These are phyloP conservation scores for Fragaria vesca DNA, from an alignment of 306 rosid genomes.

Conservation along the genomic window DNA sequence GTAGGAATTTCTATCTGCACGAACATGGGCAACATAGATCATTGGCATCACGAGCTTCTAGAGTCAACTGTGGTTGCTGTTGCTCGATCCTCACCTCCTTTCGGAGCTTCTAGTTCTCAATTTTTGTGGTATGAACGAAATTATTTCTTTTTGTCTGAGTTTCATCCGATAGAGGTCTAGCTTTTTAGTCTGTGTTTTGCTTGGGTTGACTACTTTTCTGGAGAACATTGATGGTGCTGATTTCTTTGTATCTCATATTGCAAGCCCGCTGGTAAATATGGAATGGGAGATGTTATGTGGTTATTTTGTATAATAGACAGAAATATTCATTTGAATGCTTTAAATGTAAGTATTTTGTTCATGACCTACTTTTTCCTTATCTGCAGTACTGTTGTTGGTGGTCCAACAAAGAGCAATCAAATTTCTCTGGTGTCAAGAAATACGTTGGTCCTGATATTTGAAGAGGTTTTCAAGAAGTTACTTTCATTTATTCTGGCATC, in stretches of 20 bases:
- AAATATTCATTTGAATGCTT: constrained; percentile 11
- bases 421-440: constrained; percentile 61
- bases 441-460: constrained; percentile 52
- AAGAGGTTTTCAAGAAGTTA: constrained; percentile 66
- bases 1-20: constrained; percentile 28
- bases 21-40: constrained; percentile 42
- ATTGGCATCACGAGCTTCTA: constrained; percentile 69
- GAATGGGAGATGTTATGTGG: not conserved
- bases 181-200: not conserved
- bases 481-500: constrained; percentile 62
- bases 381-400: constrained; percentile 90
- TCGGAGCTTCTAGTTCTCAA: constrained; percentile 51
- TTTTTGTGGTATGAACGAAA: constrained; percentile 61
- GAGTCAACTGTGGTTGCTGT: constrained; percentile 70
- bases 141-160: not conserved
- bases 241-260: constrained; percentile 3
- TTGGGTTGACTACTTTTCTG: not conserved
- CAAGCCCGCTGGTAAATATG: not conserved
- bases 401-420: constrained; percentile 51
- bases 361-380: constrained; percentile 15
- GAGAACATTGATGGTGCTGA: not conserved
- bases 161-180: not conserved
- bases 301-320: not conserved
- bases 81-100: constrained; percentile 51
- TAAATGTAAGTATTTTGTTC: constrained; percentile 20